These are phyloP conservation scores for Phyllosticta citrichinensis DNA, from an alignment of 2,329 filamentous ascomycete species.

Conservation along the genomic window DNA sequence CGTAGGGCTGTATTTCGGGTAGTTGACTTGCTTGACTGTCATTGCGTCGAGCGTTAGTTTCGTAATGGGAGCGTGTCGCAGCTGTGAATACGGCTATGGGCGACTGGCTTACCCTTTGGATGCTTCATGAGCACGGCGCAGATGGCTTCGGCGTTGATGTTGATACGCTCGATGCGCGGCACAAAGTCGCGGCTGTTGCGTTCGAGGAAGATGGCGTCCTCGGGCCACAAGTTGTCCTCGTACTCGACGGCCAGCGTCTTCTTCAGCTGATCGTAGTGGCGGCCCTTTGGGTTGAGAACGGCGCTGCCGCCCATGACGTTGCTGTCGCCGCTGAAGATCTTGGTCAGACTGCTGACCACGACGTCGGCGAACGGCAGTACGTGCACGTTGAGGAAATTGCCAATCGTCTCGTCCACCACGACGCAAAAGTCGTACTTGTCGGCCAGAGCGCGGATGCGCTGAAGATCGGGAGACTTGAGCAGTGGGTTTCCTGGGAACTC, in stretches of 20 bases:
- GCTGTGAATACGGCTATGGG: not conserved
- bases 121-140: slow-evolving; percentile 58
- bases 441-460: slow-evolving; percentile 68
- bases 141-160: slow-evolving; percentile 74
- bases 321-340: slow-evolving; percentile 93
- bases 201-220: slow-evolving; percentile 91
- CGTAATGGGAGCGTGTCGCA: not conserved
- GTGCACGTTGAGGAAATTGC: slow-evolving; percentile 92
- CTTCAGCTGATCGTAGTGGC: slow-evolving; percentile 62
- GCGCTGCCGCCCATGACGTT: slow-evolving; percentile 90
- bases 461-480: slow-evolving; percentile 72
- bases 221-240: slow-evolving; percentile 87
- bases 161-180: slow-evolving; percentile 71
- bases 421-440: slow-evolving; percentile 80
- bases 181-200: slow-evolving; percentile 91
- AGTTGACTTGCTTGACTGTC: slow-evolving; percentile 67
- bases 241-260: slow-evolving; percentile 53
- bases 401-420: slow-evolving; percentile 91
- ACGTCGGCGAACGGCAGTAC: slow-evolving; percentile 83
- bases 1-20: slow-evolving; percentile 70
- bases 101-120: slow-evolving; percentile 33
- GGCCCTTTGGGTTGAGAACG: slow-evolving; percentile 56
- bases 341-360: slow-evolving; percentile 89
- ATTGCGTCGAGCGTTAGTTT: slow-evolving; percentile 11
- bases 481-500: slow-evolving; percentile 94